phyloP scores from a whole-genome alignment of 441 rosid species.

The Omphalea diandra region DNA sequence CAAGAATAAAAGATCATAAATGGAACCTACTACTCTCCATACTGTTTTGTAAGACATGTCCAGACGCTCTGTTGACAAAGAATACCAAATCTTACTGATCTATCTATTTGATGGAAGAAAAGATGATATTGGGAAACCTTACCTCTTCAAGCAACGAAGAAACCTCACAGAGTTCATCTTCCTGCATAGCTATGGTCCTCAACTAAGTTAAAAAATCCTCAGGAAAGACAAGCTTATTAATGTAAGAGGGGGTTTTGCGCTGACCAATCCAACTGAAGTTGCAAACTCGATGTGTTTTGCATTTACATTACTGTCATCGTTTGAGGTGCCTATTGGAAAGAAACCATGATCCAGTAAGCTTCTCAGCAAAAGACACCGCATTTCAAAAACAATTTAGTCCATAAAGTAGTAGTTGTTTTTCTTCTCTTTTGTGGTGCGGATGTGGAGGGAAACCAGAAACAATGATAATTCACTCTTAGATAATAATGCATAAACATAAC shows the following conservation, averaged over 20 bases:
- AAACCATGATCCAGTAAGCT: conserved; percentile 62
- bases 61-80: background rate
- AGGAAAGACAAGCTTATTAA: conserved; percentile 73
- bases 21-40: background rate
- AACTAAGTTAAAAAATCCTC: conserved; percentile 70
- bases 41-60: background rate
- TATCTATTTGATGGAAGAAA: background rate
- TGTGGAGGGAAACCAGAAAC: background rate
- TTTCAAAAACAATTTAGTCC: conserved; percentile 32
- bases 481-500: background rate
- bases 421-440: background rate
- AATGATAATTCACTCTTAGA: background rate
- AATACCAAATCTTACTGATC: background rate
- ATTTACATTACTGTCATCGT: conserved; percentile 28
- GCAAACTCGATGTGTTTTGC: conserved; percentile 30
- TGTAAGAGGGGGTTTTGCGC: conserved; percentile 73
- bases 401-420: conserved; percentile 7
- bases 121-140: conserved; percentile 3
- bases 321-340: conserved; percentile 43
- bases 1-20: conserved; percentile 4
- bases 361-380: conserved; percentile 83
- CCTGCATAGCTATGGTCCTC: conserved; percentile 82
- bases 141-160: conserved; percentile 87
- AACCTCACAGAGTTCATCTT: conserved; percentile 67
- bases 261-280: conserved; percentile 93